A percentile compares a stretch with the other conserved stretches of the same genome.
phyloP scores from a whole-genome alignment of 83 land plant species.

The Picea engelmannii region DNA sequence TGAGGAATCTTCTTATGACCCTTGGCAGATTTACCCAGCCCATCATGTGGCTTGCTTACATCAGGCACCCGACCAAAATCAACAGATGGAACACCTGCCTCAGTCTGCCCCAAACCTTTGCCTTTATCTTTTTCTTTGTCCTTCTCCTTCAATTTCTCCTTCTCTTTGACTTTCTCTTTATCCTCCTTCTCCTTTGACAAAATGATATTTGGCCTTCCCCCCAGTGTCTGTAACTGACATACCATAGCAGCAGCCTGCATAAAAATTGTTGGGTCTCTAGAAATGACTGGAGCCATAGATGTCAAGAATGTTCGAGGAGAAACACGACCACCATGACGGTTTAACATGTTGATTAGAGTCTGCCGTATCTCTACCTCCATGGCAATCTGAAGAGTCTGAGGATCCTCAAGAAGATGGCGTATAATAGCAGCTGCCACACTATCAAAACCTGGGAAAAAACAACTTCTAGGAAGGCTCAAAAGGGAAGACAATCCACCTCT shows the following conservation, averaged over 20 bases:
- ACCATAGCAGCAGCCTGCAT: constrained; percentile 85
- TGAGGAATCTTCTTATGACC: constrained; percentile 74
- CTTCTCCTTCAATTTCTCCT: no score
- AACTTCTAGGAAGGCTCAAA: constrained; percentile 70
- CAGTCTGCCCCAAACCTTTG: constrained; percentile 22
- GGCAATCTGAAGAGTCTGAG: constrained; percentile 91
- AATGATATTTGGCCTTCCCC: constrained; percentile 62
- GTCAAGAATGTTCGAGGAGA: constrained; percentile 75
- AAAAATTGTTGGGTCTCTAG: constrained; percentile 63
- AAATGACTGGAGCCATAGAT: constrained; percentile 72
- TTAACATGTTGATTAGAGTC: constrained; percentile 39
- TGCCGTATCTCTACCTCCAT: constrained; percentile 98
- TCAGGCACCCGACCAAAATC: constrained; percentile 48
- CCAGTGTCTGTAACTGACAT: constrained; percentile 82
- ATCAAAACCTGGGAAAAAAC: constrained; percentile 88
- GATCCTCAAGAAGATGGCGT: constrained; percentile 95
- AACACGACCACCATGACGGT: constrained; percentile 60
- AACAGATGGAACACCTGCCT: constrained; percentile 28
- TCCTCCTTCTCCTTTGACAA: constrained; percentile 84
- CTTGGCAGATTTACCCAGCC: constrained; percentile 47
- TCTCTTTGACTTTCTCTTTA: no score
- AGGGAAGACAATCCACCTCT: constrained; percentile 80
- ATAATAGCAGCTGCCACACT: constrained; percentile 83
- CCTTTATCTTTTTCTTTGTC: constrained; percentile 45
- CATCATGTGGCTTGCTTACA: constrained; percentile 52